Percentiles rank a stretch among this genome's conserved stretches.
Conservation (phyloP, 345 rosid genomes). For the Cardamine occulta region DNA sequence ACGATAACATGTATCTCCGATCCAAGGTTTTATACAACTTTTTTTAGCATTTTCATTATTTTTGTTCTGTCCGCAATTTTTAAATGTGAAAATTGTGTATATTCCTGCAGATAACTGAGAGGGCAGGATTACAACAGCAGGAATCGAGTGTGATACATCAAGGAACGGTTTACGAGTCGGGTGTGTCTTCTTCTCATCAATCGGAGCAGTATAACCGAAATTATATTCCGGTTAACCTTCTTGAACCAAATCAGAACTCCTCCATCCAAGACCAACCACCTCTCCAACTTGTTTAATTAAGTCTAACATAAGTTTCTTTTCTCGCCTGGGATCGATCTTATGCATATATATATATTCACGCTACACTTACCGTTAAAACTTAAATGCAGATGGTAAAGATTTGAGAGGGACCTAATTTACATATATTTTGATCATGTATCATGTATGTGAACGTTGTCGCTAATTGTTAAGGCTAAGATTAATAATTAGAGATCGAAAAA, state of each 20-base stretch:
- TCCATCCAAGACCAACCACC: slow-evolving; percentile 57
- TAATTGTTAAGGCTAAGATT: slow-evolving; percentile 1
- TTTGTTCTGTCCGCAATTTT: neutral
- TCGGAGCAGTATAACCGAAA: slow-evolving; percentile 58
- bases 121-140: slow-evolving; percentile 52
- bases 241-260: slow-evolving; percentile 62
- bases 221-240: slow-evolving; percentile 63
- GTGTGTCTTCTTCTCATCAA: slow-evolving; percentile 50
- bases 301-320: slow-evolving; percentile 36
- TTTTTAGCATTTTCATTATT: neutral
- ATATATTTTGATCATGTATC: slow-evolving; percentile 16
- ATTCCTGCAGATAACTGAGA: slow-evolving; percentile 59
- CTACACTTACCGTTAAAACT: slow-evolving; percentile 12
- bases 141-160: slow-evolving; percentile 51
- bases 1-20: slow-evolving; percentile 72
- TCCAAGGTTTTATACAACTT: slow-evolving; percentile 57
- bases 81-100: neutral
- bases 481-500: neutral
- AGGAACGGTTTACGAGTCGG: slow-evolving; percentile 51
- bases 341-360: slow-evolving; percentile 25
- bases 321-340: slow-evolving; percentile 26
- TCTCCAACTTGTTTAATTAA: slow-evolving; percentile 71
- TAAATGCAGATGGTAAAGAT: slow-evolving; percentile 25
- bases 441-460: slow-evolving; percentile 19
- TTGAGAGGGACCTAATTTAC: slow-evolving; percentile 31